Evolutionary conservation across 2,329 filamentous ascomycete species (phyloP).

Genomic region (Talaromyces islandicus): DNA sequence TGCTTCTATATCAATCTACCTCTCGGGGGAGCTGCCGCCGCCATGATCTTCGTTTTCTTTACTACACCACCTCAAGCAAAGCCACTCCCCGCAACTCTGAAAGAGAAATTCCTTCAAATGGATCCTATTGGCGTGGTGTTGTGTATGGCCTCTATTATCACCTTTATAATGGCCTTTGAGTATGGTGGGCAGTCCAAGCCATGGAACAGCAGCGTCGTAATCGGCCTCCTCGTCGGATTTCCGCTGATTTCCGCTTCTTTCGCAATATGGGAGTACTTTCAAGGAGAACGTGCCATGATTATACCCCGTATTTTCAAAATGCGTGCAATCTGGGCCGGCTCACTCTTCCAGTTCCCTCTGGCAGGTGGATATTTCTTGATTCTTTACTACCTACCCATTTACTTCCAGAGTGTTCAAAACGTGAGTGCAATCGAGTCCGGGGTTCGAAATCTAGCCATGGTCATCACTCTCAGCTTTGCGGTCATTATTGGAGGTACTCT

Average conservation of each 20-base stretch:
- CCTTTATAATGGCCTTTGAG: slow-evolving; percentile 19
- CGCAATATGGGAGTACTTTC: slow-evolving; percentile 15
- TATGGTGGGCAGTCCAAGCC: slow-evolving; percentile 19
- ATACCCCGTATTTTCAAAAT: slow-evolving; percentile 28
- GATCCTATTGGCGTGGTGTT: slow-evolving; percentile 17
- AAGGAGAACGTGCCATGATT: slow-evolving; percentile 24
- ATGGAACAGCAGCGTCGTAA: slow-evolving; percentile 16
- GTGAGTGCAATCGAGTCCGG: slow-evolving; percentile 29
- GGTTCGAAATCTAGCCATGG: slow-evolving; percentile 37
- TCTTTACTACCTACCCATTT: slow-evolving; percentile 23
- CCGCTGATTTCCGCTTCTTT: slow-evolving; percentile 15
- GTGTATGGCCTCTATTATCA: slow-evolving; percentile 17
- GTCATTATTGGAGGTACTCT: slow-evolving; percentile 20
- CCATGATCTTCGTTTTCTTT: slow-evolving; percentile 19
- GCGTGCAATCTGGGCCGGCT: slow-evolving; percentile 27
- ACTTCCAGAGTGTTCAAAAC: slow-evolving; percentile 8
- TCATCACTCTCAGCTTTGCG: slow-evolving; percentile 26
- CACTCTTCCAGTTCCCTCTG: slow-evolving; percentile 30
- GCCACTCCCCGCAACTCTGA: slow-evolving; percentile 8
- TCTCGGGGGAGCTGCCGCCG: slow-evolving; percentile 19
- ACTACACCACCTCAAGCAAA: slow-evolving; percentile 12
- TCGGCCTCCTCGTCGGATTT: slow-evolving; percentile 18
- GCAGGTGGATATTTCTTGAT: slow-evolving; percentile 26
- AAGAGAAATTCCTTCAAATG: slow-evolving; percentile 17
- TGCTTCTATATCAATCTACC: slow-evolving; percentile 50